These are phyloP conservation scores for Oemleria cerasiformis DNA, from an alignment of 306 rosid genomes.

Conservation along the genomic window DNA sequence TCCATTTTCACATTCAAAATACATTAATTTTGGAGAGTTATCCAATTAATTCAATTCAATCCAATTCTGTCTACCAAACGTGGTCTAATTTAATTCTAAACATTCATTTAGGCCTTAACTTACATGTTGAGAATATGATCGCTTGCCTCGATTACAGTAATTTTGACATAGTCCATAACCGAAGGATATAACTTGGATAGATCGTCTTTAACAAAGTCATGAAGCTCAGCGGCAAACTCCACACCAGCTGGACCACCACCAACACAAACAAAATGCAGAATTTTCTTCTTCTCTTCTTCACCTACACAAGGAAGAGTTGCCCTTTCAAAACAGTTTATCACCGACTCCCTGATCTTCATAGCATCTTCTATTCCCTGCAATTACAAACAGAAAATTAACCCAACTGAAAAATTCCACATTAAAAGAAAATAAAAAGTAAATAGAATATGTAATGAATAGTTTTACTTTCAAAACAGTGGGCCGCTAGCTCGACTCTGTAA, in stretches of 20 bases:
- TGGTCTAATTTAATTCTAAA: no score
- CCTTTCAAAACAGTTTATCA: conserved; percentile 76
- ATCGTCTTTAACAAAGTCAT: conserved; percentile 77
- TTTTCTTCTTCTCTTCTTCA: conserved; percentile 73
- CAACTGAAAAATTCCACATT: no score
- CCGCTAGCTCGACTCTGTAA: no score
- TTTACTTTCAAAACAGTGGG: no score
- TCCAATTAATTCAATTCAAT: no score
- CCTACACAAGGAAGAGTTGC: conserved; percentile 64
- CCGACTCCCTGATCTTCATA: conserved; percentile 58
- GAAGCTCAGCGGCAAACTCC: conserved; percentile 84
- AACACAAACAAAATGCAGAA: conserved; percentile 76
- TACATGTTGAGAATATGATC: conserved; percentile 78
- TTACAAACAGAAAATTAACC: neutral
- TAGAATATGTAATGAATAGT: no score
- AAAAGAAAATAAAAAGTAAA: no score
- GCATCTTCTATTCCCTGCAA: conserved; percentile 88
- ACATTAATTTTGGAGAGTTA: no score
- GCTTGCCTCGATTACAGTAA: conserved; percentile 72
- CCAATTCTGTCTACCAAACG: no score
- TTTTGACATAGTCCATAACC: conserved; percentile 46
- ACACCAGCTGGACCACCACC: conserved; percentile 96
- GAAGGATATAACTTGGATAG: conserved; percentile 57
- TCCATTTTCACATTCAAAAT: no score
- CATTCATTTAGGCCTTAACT: no score